Percentiles rank a stretch among this genome's conserved stretches.
These are phyloP conservation scores for Skeletonema marinoi DNA, from an alignment of 108 stramenopile species.

Conservation along the genomic window DNA sequence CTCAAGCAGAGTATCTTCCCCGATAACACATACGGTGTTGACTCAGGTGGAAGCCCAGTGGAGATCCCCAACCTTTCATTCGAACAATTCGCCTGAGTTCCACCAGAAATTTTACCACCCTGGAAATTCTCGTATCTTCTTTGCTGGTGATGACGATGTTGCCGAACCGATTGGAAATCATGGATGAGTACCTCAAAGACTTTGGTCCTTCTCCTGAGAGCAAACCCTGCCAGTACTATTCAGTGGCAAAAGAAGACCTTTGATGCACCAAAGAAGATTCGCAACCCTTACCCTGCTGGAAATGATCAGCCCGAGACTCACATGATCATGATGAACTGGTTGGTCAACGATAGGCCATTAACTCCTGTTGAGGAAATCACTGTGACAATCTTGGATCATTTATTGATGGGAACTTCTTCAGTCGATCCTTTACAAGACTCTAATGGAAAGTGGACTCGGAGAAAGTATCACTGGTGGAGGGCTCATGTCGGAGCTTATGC, in stretches of 20 bases:
- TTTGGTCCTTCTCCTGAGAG: constrained; percentile 80
- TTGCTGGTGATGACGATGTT: constrained; percentile 95
- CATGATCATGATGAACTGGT: constrained; percentile 93
- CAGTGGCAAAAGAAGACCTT: constrained; percentile 77
- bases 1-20: constrained; percentile 95
- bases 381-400: constrained; percentile 88
- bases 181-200: constrained; percentile 91
- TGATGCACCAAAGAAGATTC: constrained; percentile 57
- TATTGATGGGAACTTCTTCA: constrained; percentile 92
- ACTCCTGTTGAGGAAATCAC: constrained; percentile 83
- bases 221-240: constrained; percentile 63
- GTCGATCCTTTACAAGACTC: constrained; percentile 89
- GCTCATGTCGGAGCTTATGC: constrained; percentile 88
- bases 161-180: constrained; percentile 79
- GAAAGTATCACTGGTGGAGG: constrained; percentile 94
- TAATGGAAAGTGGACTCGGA: constrained; percentile 91
- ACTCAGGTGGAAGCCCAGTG: constrained; percentile 95
- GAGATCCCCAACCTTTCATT: constrained; percentile 95
- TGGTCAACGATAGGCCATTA: constrained; percentile 89
- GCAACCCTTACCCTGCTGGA: constrained; percentile 59
- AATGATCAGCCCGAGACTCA: constrained; percentile 78
- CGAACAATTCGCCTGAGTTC: constrained; percentile 93
- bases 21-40: constrained; percentile 94
- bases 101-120: constrained; percentile 96
- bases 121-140: constrained; percentile 93